These are phyloP conservation scores for Chlamydomonas sphaeroides DNA, from an alignment of 139 green algal genomes.

Conservation along the genomic window DNA sequence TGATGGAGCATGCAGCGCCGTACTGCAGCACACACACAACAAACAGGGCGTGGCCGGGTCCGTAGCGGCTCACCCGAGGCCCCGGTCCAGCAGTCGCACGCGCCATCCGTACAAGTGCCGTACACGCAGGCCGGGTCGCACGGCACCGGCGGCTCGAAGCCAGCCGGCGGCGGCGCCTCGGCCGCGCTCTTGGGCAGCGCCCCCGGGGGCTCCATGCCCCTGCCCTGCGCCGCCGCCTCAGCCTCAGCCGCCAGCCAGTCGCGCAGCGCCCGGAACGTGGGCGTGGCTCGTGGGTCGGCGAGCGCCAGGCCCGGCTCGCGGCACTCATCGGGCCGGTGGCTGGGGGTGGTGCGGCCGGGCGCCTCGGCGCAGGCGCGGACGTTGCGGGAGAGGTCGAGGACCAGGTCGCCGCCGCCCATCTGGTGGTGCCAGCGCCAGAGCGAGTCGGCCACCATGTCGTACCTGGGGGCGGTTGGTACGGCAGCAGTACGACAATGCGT, in stretches of 20 bases:
- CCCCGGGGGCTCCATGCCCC: not conserved
- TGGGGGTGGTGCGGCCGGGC: too few relatives aligned
- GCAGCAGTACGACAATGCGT: too few relatives aligned
- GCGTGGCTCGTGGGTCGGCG: not conserved
- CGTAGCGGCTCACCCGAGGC: not conserved
- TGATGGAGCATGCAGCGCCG: too few relatives aligned
- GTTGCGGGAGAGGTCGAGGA: not conserved
- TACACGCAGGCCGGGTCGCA: constrained; percentile 17
- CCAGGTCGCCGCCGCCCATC: constrained; percentile 4
- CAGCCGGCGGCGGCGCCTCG: not conserved
- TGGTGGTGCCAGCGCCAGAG: constrained; percentile 33
- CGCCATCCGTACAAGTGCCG: constrained; percentile 17
- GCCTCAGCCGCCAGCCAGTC: constrained; percentile 4
- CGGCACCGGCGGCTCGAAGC: not conserved
- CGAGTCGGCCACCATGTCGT: constrained; percentile 19
- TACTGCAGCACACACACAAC: too few relatives aligned
- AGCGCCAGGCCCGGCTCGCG: too few relatives aligned
- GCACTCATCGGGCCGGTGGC: too few relatives aligned
- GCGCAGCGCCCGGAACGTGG: not conserved
- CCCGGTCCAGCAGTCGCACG: constrained; percentile 42
- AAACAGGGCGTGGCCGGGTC: too few relatives aligned
- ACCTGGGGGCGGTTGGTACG: not conserved
- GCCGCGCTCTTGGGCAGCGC: not conserved
- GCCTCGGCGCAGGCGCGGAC: not conserved
- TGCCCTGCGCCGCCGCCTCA: not conserved